These are phyloP conservation scores for Bipolaris victoriae DNA, from an alignment of 2,329 filamentous ascomycete species.

Conservation along the genomic window DNA sequence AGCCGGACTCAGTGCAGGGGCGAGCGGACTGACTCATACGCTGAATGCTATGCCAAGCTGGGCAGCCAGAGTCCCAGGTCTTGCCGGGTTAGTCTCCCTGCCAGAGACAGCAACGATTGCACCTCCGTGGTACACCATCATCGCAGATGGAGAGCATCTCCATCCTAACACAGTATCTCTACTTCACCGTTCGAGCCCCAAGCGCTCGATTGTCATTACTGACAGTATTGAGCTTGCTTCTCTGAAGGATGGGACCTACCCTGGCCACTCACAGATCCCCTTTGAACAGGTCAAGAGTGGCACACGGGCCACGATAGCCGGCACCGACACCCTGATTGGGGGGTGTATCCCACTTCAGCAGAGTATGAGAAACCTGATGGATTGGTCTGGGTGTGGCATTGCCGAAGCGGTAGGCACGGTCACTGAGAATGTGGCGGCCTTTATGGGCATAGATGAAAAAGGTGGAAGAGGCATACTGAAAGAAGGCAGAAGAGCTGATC, in stretches of 20 bases:
- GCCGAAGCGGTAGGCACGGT: conserved; percentile 58
- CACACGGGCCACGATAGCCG: conserved; percentile 58
- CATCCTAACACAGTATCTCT: conserved; percentile 58
- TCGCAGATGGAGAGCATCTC: conserved; percentile 61
- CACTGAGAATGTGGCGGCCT: conserved; percentile 57
- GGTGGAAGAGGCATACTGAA: conserved; percentile 53
- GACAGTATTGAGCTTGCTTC: conserved; percentile 63
- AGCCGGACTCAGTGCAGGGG: conserved; percentile 55
- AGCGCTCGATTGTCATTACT: conserved; percentile 59
- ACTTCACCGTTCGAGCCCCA: conserved; percentile 55
- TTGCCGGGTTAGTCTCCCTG: conserved; percentile 53
- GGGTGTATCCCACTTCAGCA: conserved; percentile 60
- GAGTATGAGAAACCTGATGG: conserved; percentile 57
- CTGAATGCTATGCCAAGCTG: conserved; percentile 62
- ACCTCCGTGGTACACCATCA: conserved; percentile 59
- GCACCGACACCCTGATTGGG: conserved; percentile 61
- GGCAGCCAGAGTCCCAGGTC: conserved; percentile 58
- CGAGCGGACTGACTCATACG: conserved; percentile 60
- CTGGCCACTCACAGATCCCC: conserved; percentile 60
- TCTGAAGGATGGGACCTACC: conserved; percentile 58
- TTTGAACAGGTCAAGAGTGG: conserved; percentile 57
- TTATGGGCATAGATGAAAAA: conserved; percentile 56
- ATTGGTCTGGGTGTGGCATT: conserved; percentile 55
- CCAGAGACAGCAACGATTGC: conserved; percentile 25
- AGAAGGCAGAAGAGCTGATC: conserved; percentile 56